A percentile compares a stretch with the other conserved stretches of the same genome.
Evolutionary conservation across 768 basidiomycete genomes (phyloP).

Genomic region (Leccinellum luteum): DNA sequence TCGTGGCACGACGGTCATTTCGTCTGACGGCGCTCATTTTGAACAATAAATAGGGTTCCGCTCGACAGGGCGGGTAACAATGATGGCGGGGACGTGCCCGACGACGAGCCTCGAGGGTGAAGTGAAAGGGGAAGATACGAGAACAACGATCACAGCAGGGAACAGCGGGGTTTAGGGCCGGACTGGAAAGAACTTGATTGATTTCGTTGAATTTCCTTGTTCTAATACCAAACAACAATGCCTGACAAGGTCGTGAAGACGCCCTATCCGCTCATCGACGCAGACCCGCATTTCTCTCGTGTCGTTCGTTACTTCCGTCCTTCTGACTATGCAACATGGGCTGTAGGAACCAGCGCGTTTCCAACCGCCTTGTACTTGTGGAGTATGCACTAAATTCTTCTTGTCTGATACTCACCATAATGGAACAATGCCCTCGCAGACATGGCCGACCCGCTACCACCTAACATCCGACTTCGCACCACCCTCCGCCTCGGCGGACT

Average conservation of each 20-base stretch:
- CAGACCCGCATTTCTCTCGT: conserved; percentile 84
- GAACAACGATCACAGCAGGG: conserved; percentile 21
- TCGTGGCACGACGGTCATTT: conserved; percentile 39
- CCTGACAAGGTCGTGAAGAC: conserved; percentile 52
- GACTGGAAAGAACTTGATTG: conserved; percentile 13
- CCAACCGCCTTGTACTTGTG: conserved; percentile 79
- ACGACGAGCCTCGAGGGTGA: conserved; percentile 9
- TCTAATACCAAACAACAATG: conserved; percentile 23
- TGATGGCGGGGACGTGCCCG: conserved; percentile 1
- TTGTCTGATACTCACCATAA: conserved; percentile 3
- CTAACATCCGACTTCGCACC: conserved; percentile 36
- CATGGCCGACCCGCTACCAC: conserved; percentile 42
- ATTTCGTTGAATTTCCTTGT: conserved; percentile 2
- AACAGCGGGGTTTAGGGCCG: conserved; percentile 32
- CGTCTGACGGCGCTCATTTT: conserved; percentile 60
- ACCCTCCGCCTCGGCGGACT: conserved; percentile 59
- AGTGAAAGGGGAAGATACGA: conserved; percentile 20
- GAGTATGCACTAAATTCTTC: conserved; percentile 51
- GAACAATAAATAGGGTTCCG: conserved; percentile 6
- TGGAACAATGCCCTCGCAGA: conserved; percentile 31
- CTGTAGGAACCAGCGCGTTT: conserved; percentile 72
- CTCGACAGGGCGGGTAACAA: conserved; percentile 7
- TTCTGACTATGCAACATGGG: conserved; percentile 87
- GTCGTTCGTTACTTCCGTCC: conserved; percentile 88
- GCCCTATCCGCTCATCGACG: conserved; percentile 89